Evolutionary conservation across 331 rosid genomes (phyloP).

Genomic region (Cucumis variabilis): DNA sequence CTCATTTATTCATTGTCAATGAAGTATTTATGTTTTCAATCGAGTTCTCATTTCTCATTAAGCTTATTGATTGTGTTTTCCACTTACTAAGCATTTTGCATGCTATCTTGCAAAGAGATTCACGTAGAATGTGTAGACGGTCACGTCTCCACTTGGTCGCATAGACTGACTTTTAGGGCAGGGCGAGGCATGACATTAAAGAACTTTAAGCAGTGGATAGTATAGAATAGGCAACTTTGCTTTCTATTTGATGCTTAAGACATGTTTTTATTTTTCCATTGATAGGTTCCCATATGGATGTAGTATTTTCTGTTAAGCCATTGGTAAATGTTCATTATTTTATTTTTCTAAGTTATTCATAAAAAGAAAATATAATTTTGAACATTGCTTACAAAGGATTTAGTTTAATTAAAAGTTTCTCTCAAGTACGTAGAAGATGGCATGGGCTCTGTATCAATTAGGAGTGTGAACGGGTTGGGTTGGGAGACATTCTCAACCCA

Average conservation of each 20-base stretch:
- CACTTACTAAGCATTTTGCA: too few species aligned
- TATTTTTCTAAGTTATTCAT: too few species aligned
- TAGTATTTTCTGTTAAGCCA: not conserved
- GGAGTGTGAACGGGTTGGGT: too few species aligned
- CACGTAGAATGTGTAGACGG: too few species aligned
- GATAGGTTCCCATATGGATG: not conserved
- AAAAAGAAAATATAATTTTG: not conserved
- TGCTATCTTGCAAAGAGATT: too few species aligned
- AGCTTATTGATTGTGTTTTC: too few species aligned
- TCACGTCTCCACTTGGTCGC: too few species aligned
- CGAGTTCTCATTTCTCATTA: too few species aligned
- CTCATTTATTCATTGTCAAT: too few species aligned
- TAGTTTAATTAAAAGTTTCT: not conserved
- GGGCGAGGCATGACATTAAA: not conserved
- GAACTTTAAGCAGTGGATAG: not conserved
- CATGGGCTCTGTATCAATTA: conserved; percentile 54
- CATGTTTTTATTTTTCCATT: conserved; percentile 6
- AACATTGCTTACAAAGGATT: not conserved
- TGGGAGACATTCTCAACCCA: too few species aligned
- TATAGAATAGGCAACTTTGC: not conserved
- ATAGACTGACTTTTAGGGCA: too few species aligned
- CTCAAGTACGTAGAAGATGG: conserved; percentile 62
- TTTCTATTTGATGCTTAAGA: not conserved
- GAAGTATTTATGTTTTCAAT: too few species aligned
- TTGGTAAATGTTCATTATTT: not conserved